Evolutionary conservation across 1,284 basidiomycete species (phyloP).

Genomic region (Trametes pubescens): DNA sequence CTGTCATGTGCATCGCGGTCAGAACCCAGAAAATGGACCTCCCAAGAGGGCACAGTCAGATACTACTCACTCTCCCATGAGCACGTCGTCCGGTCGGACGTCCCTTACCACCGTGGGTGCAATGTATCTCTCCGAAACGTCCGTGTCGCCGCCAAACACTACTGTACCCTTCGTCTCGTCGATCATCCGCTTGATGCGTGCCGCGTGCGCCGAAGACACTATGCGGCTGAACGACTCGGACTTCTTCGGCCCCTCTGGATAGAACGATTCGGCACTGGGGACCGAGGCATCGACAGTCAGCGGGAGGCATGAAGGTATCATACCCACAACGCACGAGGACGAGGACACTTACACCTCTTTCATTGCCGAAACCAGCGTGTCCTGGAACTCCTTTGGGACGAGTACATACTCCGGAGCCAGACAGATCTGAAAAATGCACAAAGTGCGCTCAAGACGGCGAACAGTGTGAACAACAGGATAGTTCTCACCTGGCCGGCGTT

Average conservation of each 20-base stretch:
- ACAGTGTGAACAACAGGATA: no score
- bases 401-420: constrained; percentile 82
- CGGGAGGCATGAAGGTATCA: constrained; percentile 3
- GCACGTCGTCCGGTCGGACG: constrained; percentile 67
- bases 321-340: no score
- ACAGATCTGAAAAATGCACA: constrained; percentile 39
- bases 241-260: constrained; percentile 55
- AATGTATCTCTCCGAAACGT: constrained; percentile 66
- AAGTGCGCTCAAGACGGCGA: no score
- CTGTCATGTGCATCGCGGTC: constrained; percentile 23
- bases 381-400: constrained; percentile 67
- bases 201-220: constrained; percentile 60
- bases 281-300: neutral
- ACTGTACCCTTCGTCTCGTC: constrained; percentile 76
- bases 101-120: constrained; percentile 75
- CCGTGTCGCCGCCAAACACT: constrained; percentile 74
- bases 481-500: constrained; percentile 83
- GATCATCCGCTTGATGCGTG: constrained; percentile 69
- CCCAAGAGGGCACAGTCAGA: no score
- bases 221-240: constrained; percentile 58
- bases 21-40: no score
- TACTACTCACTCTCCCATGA: constrained; percentile 73
- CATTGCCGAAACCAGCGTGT: constrained; percentile 66
- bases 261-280: constrained; percentile 50
- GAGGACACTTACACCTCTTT: constrained; percentile 66